Evolutionary conservation across 192 early-diverging fungal species (phyloP).

Genomic region (Entomortierella parvispora): DNA sequence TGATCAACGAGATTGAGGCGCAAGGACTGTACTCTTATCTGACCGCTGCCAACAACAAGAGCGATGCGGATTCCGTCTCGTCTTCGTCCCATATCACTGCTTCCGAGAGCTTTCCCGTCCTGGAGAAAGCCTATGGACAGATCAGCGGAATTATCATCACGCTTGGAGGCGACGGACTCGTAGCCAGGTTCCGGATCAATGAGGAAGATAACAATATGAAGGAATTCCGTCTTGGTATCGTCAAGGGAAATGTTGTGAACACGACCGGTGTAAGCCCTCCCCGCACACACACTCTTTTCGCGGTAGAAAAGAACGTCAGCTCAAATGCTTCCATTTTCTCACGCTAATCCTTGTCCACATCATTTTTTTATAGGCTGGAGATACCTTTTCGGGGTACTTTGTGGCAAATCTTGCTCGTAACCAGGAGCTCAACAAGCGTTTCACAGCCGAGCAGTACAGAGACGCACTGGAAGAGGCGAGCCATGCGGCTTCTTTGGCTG

Average conservation of each 20-base stretch:
- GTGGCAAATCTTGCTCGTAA: conserved; percentile 63
- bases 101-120: conserved; percentile 29
- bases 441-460: conserved; percentile 41
- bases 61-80: conserved; percentile 7
- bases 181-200: conserved; percentile 55
- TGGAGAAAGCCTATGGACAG: conserved; percentile 55
- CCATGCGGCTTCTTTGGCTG: conserved; percentile 73
- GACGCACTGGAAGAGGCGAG: conserved; percentile 68
- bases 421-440: conserved; percentile 26
- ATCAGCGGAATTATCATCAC: conserved; percentile 75
- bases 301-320: not conserved
- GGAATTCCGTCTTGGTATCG: conserved; percentile 54
- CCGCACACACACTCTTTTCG: too few relatives aligned
- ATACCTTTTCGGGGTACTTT: conserved; percentile 77
- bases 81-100: conserved; percentile 43
- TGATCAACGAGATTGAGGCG: conserved; percentile 87
- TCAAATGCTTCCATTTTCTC: too few relatives aligned
- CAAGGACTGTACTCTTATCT: conserved; percentile 53
- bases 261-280: conserved; percentile 55
- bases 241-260: conserved; percentile 61
- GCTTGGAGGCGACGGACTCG: conserved; percentile 72
- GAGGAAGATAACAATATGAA: conserved; percentile 44
- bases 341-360: too few relatives aligned
- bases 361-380: conserved; percentile 72
- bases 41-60: conserved; percentile 7